Base-by-base conservation (phyloP, 208 protist genomes). In the Leishmania aethiopica region DNA sequence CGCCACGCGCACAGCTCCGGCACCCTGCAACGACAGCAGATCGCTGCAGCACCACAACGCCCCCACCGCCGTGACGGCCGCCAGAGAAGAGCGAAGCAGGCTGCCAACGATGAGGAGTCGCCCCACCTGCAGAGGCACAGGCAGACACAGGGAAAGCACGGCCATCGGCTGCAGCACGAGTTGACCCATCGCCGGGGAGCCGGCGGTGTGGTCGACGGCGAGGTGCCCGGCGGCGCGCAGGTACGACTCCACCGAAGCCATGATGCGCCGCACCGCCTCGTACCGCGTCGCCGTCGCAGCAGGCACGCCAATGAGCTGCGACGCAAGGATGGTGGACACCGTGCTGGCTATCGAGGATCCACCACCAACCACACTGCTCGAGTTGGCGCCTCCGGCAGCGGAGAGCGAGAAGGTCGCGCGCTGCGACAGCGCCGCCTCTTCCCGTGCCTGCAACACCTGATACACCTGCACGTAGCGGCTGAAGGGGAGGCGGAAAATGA, bases 381-480 rank as follows among this genome's bases (percentile, higher is more conserved):
- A 13, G 69, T 53, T 62, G 49, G 42, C 45, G 10, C 45, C 75
- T 69, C 62, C 32, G 5, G 72, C 74, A 19, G 45, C 57, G 55
- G 73, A 79, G 40, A 49, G 57, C 35, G 64, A 32, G 13, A 82
- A 73, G 42, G 60, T 66, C 2, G 69, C 75, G 11, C 85, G 79
- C 57, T 85, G 77, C 51, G 79, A 66, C 82, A 83, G 1, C 40
- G 55, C 72, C 10, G 86, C 92, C 78, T 96, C 91, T 75, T 94
- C 92, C 15, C 86, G 82, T 28, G 92, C 92, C 75, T 95, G 89
- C 51, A 97, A 77, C 25, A 93, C 75, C 42, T 95, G 89, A 85
- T 96, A 96, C 2, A 97, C 69, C 37, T 91, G 81, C 70, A 94
- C 84, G 80, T 96, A 96, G 7, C 84, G 89, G 45, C 90, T 88